These are phyloP conservation scores for Saitozyma sp. DNA, from an alignment of 768 basidiomycete genomes.

Conservation along the genomic window DNA sequence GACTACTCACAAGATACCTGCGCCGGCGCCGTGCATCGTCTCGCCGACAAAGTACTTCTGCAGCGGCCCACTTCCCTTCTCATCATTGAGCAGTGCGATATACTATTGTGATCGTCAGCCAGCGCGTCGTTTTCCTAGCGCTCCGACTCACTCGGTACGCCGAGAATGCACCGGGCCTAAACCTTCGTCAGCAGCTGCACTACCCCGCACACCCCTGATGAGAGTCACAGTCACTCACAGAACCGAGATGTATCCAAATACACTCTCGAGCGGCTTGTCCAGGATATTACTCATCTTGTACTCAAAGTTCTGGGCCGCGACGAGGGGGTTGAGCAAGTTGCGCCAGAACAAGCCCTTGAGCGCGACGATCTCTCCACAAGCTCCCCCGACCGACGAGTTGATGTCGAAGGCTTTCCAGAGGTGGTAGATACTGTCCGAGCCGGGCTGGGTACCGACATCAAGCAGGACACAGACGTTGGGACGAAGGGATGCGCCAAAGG, in stretches of 20 bases:
- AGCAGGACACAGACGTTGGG: slow-evolving; percentile 82
- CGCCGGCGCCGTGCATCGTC: slow-evolving; percentile 64
- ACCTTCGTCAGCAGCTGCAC: neutral
- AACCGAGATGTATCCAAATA: slow-evolving; percentile 74
- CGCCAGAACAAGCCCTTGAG: slow-evolving; percentile 90
- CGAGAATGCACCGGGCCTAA: slow-evolving; percentile 78
- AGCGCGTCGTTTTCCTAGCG: slow-evolving; percentile 39
- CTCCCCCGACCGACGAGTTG: slow-evolving; percentile 75
- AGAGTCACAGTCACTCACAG: slow-evolving; percentile 54
- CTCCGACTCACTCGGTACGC: slow-evolving; percentile 63
- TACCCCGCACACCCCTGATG: neutral
- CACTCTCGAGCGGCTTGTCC: slow-evolving; percentile 72
- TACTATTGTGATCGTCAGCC: slow-evolving; percentile 49
- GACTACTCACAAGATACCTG: slow-evolving; percentile 51
- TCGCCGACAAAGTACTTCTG: slow-evolving; percentile 98
- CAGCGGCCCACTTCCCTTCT: slow-evolving; percentile 76
- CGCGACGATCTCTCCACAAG: slow-evolving; percentile 93
- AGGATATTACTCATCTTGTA: slow-evolving; percentile 85
- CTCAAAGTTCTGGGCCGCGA: slow-evolving; percentile 94
- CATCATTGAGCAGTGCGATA: slow-evolving; percentile 86
- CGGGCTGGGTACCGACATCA: slow-evolving; percentile 91
- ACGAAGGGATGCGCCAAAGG: slow-evolving; percentile 44
- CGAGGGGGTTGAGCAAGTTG: slow-evolving; percentile 74
- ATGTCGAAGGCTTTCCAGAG: slow-evolving; percentile 89
- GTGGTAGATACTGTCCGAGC: slow-evolving; percentile 83